These are phyloP conservation scores for Luffa acutangula DNA, from an alignment of 306 rosid species.

Conservation along the genomic window DNA sequence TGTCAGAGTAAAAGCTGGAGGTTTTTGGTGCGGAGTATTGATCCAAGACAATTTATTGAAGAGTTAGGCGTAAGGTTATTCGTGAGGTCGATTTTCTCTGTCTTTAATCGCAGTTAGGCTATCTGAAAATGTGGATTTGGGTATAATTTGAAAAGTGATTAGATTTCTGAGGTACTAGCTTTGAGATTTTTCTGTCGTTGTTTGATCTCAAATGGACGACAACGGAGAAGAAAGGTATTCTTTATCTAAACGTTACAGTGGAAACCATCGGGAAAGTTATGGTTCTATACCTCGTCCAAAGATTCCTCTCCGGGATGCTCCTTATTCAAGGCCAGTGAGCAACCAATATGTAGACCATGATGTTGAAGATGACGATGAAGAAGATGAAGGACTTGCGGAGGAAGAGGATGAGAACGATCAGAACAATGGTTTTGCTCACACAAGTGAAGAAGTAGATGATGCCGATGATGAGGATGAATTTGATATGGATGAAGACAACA, in stretches of 20 bases:
- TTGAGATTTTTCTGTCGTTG: neutral
- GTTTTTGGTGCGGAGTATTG: neutral
- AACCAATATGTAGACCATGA: conserved; percentile 30
- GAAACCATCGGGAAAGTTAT: neutral
- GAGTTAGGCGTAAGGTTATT: neutral
- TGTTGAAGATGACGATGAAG: conserved; percentile 39
- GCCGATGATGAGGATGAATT: conserved; percentile 25
- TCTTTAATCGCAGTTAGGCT: neutral
- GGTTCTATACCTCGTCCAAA: neutral
- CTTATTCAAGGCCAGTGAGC: conserved; percentile 25
- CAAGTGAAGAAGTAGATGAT: conserved; percentile 23
- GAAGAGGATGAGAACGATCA: conserved; percentile 40
- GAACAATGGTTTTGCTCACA: conserved; percentile 26
- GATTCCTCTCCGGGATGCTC: conserved; percentile 23
- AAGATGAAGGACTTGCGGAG: conserved; percentile 32
- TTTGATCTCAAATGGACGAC: conserved; percentile 48
- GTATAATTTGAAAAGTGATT: neutral
- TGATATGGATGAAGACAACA: conserved; percentile 25
- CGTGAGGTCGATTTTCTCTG: neutral
- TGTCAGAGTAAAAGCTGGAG: neutral
- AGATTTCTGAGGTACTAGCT: neutral
- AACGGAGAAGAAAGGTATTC: conserved; percentile 43
- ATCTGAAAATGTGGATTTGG: neutral
- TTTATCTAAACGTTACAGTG: neutral
- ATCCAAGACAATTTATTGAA: neutral